Conservation (phyloP, 257 asterid genomes). For the Nyctanthes arbortristis region DNA sequence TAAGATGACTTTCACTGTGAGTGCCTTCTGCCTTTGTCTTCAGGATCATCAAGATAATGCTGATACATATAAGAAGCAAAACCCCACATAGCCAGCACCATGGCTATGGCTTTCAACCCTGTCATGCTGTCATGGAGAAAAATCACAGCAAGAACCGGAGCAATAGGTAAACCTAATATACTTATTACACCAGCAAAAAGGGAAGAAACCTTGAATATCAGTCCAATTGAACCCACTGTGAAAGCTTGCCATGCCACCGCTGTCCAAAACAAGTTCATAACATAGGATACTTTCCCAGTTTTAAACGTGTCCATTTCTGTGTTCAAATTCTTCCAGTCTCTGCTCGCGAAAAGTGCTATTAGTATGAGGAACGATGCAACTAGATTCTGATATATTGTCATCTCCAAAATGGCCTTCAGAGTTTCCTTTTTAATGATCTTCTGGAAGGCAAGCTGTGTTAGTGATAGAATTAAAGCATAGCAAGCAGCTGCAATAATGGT, state of each 20-base stretch:
- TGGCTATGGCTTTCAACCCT: too few relatives aligned
- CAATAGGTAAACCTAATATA: conserved; percentile 36
- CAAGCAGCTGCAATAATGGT: conserved; percentile 41
- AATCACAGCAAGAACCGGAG: conserved; percentile 48
- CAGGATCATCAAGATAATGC: too few relatives aligned
- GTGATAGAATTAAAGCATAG: conserved; percentile 35
- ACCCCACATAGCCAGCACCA: too few relatives aligned
- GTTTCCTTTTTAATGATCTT: conserved; percentile 29
- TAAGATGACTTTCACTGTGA: too few relatives aligned
- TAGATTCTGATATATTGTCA: conserved; percentile 32
- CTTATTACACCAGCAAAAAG: conserved; percentile 48
- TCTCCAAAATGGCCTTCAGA: conserved; percentile 23
- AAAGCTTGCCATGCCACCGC: conserved; percentile 44
- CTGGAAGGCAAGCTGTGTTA: conserved; percentile 33
- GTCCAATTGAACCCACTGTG: conserved; percentile 33
- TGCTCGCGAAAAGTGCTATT: conserved; percentile 39
- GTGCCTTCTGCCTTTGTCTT: too few relatives aligned
- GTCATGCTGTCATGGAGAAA: too few relatives aligned
- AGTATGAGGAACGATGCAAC: conserved; percentile 28
- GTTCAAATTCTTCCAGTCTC: conserved; percentile 45
- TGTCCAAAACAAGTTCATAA: conserved; percentile 31
- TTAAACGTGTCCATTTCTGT: conserved; percentile 36
- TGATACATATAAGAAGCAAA: too few relatives aligned
- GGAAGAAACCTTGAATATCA: conserved; percentile 42
- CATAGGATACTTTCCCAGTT: conserved; percentile 31